Conservation (phyloP, 371 early-diverging fungal genomes). For the Amoeboradix gromovi region DNA sequence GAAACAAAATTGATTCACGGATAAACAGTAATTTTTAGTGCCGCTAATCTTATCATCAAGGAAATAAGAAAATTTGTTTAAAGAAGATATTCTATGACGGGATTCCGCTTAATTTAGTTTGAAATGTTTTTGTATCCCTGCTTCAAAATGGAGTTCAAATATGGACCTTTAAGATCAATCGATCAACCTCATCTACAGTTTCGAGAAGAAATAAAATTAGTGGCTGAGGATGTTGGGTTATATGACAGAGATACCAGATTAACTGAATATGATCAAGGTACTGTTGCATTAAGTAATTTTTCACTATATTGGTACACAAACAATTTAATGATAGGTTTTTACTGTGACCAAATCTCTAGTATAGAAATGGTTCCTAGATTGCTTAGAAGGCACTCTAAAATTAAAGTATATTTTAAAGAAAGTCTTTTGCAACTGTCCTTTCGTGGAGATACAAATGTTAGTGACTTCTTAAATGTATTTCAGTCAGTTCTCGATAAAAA, state of each 20-base stretch:
- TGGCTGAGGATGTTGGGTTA: background rate
- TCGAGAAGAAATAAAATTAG: background rate
- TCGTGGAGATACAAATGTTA: background rate
- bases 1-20: too few relatives aligned
- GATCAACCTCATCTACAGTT: too few relatives aligned
- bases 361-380: background rate
- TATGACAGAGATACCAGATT: background rate
- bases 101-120: too few relatives aligned
- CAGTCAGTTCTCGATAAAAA: background rate
- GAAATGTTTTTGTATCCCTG: too few relatives aligned
- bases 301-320: background rate
- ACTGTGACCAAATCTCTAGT: background rate
- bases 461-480: background rate
- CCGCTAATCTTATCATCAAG: too few relatives aligned
- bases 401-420: background rate
- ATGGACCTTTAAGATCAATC: too few relatives aligned
- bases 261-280: background rate
- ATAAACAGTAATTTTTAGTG: too few relatives aligned
- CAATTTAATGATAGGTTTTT: background rate
- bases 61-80: too few relatives aligned
- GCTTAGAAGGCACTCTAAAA: background rate
- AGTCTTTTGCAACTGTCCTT: background rate
- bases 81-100: too few relatives aligned
- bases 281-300: background rate
- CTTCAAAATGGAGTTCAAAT: too few relatives aligned